Evolutionary conservation across 495 filamentous ascomycete species (phyloP).

Genomic region (Monascus purpureus): DNA sequence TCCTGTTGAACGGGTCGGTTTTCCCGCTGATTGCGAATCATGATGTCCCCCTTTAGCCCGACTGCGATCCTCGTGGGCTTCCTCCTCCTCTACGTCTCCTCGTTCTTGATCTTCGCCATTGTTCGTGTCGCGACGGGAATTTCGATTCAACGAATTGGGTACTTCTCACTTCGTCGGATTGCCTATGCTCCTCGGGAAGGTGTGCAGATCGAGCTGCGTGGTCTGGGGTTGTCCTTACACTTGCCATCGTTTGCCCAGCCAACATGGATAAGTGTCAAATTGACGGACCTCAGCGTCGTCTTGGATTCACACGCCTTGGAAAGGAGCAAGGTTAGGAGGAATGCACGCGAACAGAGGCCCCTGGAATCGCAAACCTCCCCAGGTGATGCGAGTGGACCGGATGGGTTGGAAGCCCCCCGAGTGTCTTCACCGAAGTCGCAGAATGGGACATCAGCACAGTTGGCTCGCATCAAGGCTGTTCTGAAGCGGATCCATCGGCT

Average conservation of each 20-base stretch:
- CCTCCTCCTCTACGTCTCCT: constrained; percentile 75
- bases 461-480: constrained; percentile 65
- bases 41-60: constrained; percentile 47
- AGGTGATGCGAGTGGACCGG: constrained; percentile 7
- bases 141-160: constrained; percentile 90
- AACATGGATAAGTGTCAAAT: constrained; percentile 85
- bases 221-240: constrained; percentile 75
- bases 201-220: constrained; percentile 75
- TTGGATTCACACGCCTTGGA: constrained; percentile 54
- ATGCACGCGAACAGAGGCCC: constrained; percentile 9
- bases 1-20: constrained; percentile 22
- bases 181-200: constrained; percentile 79
- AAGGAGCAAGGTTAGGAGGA: constrained; percentile 23
- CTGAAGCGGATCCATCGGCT: constrained; percentile 77
- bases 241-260: constrained; percentile 91
- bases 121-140: constrained; percentile 84
- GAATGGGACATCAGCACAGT: constrained; percentile 64
- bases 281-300: constrained; percentile 73
- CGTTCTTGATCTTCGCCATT: constrained; percentile 88
- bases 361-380: constrained; percentile 12
- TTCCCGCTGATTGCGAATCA: constrained; percentile 24
- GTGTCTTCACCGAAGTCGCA: constrained; percentile 16
- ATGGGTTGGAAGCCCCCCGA: constrained; percentile 9
- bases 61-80: constrained; percentile 75
- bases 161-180: constrained; percentile 78